A percentile compares a stretch with the other conserved stretches of the same genome.
phyloP scores from a whole-genome alignment of 805 yeast species.

The Candida montana region DNA sequence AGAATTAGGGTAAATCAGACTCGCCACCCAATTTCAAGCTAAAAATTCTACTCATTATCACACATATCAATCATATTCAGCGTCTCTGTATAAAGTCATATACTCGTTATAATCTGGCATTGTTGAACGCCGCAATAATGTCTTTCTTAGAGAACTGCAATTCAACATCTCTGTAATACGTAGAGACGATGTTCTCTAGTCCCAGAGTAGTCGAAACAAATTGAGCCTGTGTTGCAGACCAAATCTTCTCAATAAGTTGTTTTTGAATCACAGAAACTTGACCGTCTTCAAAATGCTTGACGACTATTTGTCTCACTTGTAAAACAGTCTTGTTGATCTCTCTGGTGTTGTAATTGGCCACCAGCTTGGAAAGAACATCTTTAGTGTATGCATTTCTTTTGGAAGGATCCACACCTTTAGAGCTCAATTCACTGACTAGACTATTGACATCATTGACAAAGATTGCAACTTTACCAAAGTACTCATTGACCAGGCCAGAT shows the following conservation, averaged over 20 bases:
- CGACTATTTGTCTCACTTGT: constrained; percentile 51
- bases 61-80: too few species aligned
- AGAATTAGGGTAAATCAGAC: too few species aligned
- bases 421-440: constrained; percentile 30
- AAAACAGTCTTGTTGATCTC: constrained; percentile 53
- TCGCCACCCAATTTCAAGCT: too few species aligned
- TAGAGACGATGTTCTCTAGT: constrained; percentile 49
- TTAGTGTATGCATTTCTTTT: constrained; percentile 61
- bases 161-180: constrained; percentile 46
- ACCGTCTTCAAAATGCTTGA: constrained; percentile 40
- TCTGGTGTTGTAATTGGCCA: constrained; percentile 49
- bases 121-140: constrained; percentile 47
- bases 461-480: constrained; percentile 62
- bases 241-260: constrained; percentile 53
- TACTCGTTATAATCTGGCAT: constrained; percentile 16
- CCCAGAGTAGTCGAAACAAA: constrained; percentile 51
- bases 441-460: constrained; percentile 62
- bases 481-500: constrained; percentile 39
- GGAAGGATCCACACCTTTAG: constrained; percentile 38
- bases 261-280: constrained; percentile 40
- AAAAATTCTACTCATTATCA: too few species aligned
- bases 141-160: constrained; percentile 49
- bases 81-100: too few species aligned
- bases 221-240: constrained; percentile 66
- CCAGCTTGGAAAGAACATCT: constrained; percentile 51